Evolutionary conservation across 495 filamentous ascomycete species (phyloP).

Genomic region (Trichoderma virens): DNA sequence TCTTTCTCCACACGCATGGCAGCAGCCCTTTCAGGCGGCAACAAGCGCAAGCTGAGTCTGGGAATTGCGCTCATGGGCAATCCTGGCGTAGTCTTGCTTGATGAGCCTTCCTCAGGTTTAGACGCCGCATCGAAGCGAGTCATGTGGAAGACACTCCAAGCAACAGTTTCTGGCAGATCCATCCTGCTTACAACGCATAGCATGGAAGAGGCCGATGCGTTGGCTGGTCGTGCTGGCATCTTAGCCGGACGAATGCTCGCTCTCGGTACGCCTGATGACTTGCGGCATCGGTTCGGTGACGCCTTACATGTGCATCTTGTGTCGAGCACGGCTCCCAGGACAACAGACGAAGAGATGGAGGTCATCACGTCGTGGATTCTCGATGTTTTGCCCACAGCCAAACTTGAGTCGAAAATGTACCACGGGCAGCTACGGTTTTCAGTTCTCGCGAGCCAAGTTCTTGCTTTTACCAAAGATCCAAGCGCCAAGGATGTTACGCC

Average conservation of each 20-base stretch:
- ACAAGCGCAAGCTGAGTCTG: constrained; percentile 64
- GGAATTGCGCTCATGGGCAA: constrained; percentile 75
- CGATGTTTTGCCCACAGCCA: constrained; percentile 46
- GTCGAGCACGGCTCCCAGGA: constrained; percentile 63
- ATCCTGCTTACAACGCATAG: constrained; percentile 69
- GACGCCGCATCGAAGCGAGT: constrained; percentile 66
- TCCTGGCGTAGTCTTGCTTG: constrained; percentile 62
- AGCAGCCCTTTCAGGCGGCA: constrained; percentile 60
- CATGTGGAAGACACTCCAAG: constrained; percentile 64
- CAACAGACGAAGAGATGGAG: constrained; percentile 55
- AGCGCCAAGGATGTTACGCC: constrained; percentile 13
- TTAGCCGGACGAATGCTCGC: constrained; percentile 66
- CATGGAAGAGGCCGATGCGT: constrained; percentile 74
- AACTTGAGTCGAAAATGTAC: constrained; percentile 63
- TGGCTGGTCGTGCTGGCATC: constrained; percentile 63
- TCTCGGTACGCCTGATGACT: constrained; percentile 51
- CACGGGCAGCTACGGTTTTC: constrained; percentile 78
- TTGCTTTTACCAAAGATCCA: not conserved
- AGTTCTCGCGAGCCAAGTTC: constrained; percentile 43
- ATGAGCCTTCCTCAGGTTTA: constrained; percentile 62
- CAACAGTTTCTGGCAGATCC: constrained; percentile 49
- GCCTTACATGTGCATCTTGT: constrained; percentile 63
- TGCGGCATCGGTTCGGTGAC: constrained; percentile 54
- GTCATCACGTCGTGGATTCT: constrained; percentile 54
- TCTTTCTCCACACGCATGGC: constrained; percentile 56